Evolutionary conservation across 1,284 basidiomycete genomes (phyloP).

Genomic region (Cutaneotrichosporon cavernicola): DNA sequence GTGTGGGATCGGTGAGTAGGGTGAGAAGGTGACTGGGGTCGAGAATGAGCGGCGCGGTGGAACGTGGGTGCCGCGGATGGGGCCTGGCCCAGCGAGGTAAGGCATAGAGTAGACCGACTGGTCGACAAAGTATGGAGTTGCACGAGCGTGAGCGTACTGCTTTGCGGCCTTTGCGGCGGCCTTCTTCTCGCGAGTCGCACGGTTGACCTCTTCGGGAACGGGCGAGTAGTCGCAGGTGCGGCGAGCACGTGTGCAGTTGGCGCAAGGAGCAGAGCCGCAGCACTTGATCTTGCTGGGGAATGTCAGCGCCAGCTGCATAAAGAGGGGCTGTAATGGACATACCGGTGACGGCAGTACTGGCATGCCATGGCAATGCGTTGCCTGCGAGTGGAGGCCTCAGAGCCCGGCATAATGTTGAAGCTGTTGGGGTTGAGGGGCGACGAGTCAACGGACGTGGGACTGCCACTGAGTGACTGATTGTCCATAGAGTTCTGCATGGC

Average conservation of each 20-base stretch:
- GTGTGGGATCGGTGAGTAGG: slow-evolving; percentile 34
- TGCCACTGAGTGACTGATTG: not conserved
- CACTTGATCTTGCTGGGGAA: slow-evolving; percentile 51
- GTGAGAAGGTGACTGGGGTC: slow-evolving; percentile 32
- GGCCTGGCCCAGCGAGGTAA: slow-evolving; percentile 30
- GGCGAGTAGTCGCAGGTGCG: slow-evolving; percentile 50
- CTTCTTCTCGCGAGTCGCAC: slow-evolving; percentile 50
- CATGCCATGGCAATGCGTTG: slow-evolving; percentile 51
- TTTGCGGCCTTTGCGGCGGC: slow-evolving; percentile 45
- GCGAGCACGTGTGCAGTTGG: slow-evolving; percentile 50
- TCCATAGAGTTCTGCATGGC: slow-evolving; percentile 10
- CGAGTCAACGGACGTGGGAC: slow-evolving; percentile 6
- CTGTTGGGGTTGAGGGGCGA: slow-evolving; percentile 13
- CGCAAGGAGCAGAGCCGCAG: slow-evolving; percentile 48
- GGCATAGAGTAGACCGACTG: slow-evolving; percentile 37
- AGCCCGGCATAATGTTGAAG: slow-evolving; percentile 24
- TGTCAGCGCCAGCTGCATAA: slow-evolving; percentile 7
- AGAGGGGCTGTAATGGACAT: slow-evolving; percentile 22
- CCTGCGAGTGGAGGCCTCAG: slow-evolving; percentile 34
- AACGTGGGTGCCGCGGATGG: slow-evolving; percentile 31
- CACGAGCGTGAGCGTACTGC: slow-evolving; percentile 28
- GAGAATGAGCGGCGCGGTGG: slow-evolving; percentile 41
- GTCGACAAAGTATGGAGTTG: slow-evolving; percentile 38
- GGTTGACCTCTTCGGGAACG: slow-evolving; percentile 52
- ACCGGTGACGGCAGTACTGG: slow-evolving; percentile 51